Conservation (phyloP, 2,329 filamentous ascomycete genomes). For the Alternaria infectoria region DNA sequence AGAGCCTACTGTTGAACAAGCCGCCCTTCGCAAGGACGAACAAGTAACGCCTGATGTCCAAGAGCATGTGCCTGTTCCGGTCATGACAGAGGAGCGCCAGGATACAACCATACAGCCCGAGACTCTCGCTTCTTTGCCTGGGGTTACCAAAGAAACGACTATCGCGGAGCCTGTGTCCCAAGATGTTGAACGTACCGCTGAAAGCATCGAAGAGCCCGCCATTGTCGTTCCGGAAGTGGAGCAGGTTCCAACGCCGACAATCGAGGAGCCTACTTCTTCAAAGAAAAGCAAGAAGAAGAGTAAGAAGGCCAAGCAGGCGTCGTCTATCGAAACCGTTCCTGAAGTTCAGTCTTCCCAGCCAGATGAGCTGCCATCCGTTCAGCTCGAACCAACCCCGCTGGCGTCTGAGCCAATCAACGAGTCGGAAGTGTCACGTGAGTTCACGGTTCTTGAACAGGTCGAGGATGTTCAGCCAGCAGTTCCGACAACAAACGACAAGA, state of each 20-base stretch:
- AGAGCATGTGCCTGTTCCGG: background rate
- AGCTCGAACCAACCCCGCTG: background rate
- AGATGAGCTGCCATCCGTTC: background rate
- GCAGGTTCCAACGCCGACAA: background rate
- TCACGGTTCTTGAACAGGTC: background rate
- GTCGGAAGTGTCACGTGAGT: background rate
- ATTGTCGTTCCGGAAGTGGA: background rate
- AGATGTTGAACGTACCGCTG: background rate
- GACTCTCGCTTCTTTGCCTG: background rate
- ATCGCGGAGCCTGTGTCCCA: background rate
- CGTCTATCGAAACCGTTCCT: constrained; percentile 5
- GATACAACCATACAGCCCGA: background rate
- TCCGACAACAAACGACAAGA: background rate
- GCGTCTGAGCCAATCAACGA: background rate
- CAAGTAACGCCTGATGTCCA: background rate
- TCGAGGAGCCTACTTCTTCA: constrained; percentile 5
- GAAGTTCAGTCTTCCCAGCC: constrained; percentile 1
- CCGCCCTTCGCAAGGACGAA: background rate
- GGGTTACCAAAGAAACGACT: background rate
- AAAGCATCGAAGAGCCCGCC: background rate
- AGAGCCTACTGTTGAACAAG: background rate
- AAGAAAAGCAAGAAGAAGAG: constrained; percentile 37
- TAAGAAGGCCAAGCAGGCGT: constrained; percentile 38
- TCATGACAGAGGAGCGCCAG: background rate
- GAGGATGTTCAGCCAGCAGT: background rate